Evolutionary conservation across 1,139 yeast genomes (phyloP), one percentile per base, ranked within the genome.

Genomic region (Blastobotrys ciferrii): DNA sequence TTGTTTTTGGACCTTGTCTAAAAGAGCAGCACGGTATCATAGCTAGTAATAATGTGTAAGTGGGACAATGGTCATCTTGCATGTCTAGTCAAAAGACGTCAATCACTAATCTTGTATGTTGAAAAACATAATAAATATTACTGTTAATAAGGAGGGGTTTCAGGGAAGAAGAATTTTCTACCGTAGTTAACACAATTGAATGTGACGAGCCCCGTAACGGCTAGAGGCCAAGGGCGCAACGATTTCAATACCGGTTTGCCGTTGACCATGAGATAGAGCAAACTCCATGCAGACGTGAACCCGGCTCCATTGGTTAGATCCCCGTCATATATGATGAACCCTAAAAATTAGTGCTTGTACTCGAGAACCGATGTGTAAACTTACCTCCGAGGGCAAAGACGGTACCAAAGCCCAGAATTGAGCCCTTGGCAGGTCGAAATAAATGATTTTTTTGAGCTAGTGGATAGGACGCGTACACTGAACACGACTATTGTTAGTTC

Each of bases 301-400:
- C 97, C 98, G 1, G 95, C 79, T 5, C 96, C 98, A 67, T 87
- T 84, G 46, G 79, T 76, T 33, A 81, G 70, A 61, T 89, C 97
- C 14, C 89, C 87, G 62, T 91, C 98, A 57, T 73, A 73, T 49
- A 85, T 78, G 73, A 91, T 84, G 73, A 80, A 86, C 12, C 70
- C 28, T 23, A 23, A 9, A 23, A 6, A 9, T 23, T 5, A 23
- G 28, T 9, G 9, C 9, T 58, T 49, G 20, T 17, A 28, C 40
- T 39, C 31, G 30, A 18, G 20, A 20, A 43, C 23, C 31, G 44
- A 17, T 12, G 23, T 15, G 12, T 13, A 14, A 19, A 13, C 11
- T 91, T 23, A 23, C 28, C 87, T 20, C 97, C 97, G 14, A 87
- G 68, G 1, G 84, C 86, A 56, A 81, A 74, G 30, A 91, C 84